Conservation (phyloP, 1,284 basidiomycete species). For the Ustilago lituana region DNA sequence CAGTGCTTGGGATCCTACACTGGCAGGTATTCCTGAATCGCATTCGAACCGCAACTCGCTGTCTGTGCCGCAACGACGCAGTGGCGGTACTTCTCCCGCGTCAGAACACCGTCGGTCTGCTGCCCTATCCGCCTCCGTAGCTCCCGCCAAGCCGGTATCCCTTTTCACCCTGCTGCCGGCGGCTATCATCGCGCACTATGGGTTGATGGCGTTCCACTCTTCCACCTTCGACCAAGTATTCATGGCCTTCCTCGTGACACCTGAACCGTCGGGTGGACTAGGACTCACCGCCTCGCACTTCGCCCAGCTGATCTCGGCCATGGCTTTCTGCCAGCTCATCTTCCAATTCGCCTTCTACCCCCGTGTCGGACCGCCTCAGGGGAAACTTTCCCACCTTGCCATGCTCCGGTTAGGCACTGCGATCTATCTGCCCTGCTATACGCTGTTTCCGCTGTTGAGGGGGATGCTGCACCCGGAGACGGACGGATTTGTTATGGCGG, state of each 20-base stretch:
- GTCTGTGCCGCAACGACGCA: slow-evolving; percentile 6
- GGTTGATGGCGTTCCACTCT: slow-evolving; percentile 63
- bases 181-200: slow-evolving; percentile 65
- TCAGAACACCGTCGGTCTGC: slow-evolving; percentile 18
- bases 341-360: slow-evolving; percentile 73
- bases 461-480: slow-evolving; percentile 66
- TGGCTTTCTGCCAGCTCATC: slow-evolving; percentile 60
- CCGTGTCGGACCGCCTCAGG: slow-evolving; percentile 70
- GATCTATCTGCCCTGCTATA: slow-evolving; percentile 52
- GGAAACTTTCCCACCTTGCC: slow-evolving; percentile 61
- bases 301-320: slow-evolving; percentile 65
- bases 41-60: slow-evolving; percentile 36
- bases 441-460: slow-evolving; percentile 69
- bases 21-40: slow-evolving; percentile 59
- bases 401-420: slow-evolving; percentile 62
- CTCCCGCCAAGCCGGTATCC: slow-evolving; percentile 11
- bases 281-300: slow-evolving; percentile 66
- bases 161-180: slow-evolving; percentile 58
- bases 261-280: slow-evolving; percentile 61
- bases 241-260: slow-evolving; percentile 67
- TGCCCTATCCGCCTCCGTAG: slow-evolving; percentile 2
- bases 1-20: slow-evolving; percentile 53
- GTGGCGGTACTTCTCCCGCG: slow-evolving; percentile 4
- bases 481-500: slow-evolving; percentile 68
- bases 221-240: slow-evolving; percentile 67